Conservation (phyloP, 805 yeast species). For the Maudiozyma turicensis region DNA sequence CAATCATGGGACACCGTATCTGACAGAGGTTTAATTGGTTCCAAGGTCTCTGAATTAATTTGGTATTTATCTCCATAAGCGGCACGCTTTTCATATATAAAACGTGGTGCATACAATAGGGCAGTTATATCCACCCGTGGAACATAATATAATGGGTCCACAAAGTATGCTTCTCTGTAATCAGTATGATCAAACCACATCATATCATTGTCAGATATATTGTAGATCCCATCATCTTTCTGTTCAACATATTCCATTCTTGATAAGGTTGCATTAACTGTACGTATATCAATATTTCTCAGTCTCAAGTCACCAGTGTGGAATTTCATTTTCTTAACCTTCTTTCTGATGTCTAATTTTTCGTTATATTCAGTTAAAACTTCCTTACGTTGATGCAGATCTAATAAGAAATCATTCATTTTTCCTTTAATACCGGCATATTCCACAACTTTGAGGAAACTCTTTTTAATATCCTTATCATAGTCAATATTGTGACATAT, state of each 20-base stretch:
- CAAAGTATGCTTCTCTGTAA: slow-evolving; percentile 45
- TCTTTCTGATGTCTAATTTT: slow-evolving; percentile 38
- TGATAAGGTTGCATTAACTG: slow-evolving; percentile 39
- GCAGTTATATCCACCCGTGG: slow-evolving; percentile 47
- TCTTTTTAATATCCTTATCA: slow-evolving; percentile 9
- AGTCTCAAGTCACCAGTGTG: slow-evolving; percentile 55
- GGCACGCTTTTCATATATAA: slow-evolving; percentile 61
- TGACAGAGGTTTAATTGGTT: slow-evolving; percentile 38
- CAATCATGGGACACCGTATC: slow-evolving; percentile 55
- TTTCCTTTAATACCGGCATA: slow-evolving; percentile 66
- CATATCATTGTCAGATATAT: slow-evolving; percentile 43
- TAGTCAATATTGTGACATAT: slow-evolving; percentile 42
- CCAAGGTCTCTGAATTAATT: slow-evolving; percentile 30
- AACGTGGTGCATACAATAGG: slow-evolving; percentile 55
- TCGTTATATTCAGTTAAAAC: slow-evolving; percentile 36
- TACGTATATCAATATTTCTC: slow-evolving; percentile 49
- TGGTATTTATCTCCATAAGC: slow-evolving; percentile 36
- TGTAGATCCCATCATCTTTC: slow-evolving; percentile 16
- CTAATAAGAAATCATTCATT: slow-evolving; percentile 46
- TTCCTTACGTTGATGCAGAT: slow-evolving; percentile 56
- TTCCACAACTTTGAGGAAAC: slow-evolving; percentile 26
- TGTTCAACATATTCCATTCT: slow-evolving; percentile 17
- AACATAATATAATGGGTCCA: slow-evolving; percentile 29
- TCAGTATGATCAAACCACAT: slow-evolving; percentile 58
- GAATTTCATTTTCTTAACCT: slow-evolving; percentile 47